phyloP scores from a whole-genome alignment of 2,329 filamentous ascomycete genomes.

The Beauveria sp. region DNA sequence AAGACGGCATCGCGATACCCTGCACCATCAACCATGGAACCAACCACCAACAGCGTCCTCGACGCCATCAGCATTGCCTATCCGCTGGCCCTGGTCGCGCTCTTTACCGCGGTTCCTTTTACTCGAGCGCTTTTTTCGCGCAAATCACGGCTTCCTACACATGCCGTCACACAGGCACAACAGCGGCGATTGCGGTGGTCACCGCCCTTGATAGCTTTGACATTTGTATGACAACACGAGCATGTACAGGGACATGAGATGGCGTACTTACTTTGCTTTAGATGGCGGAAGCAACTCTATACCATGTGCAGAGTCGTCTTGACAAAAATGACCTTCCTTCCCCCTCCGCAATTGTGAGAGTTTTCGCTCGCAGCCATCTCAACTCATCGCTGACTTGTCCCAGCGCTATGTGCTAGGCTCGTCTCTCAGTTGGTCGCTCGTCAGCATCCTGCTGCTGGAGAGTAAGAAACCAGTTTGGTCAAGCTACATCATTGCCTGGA shows the following conservation, averaged over 20 bases:
- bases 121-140: not conserved
- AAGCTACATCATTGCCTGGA: not conserved
- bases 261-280: not conserved
- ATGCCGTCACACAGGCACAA: not conserved
- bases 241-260: too few relatives aligned
- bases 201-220: not conserved
- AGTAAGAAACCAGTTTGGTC: not conserved
- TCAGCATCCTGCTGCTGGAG: not conserved
- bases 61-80: not conserved
- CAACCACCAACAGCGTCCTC: not conserved
- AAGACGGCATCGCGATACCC: not conserved
- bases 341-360: not conserved
- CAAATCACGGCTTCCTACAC: not conserved
- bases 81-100: not conserved
- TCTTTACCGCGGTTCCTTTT: not conserved
- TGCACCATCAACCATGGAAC: not conserved
- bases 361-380: not conserved
- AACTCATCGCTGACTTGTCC: not conserved
- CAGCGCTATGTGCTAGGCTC: not conserved
- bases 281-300: not conserved
- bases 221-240: not conserved
- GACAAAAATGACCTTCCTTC: not conserved
- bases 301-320: not conserved
- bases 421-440: not conserved
- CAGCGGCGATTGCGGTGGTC: not conserved